Conservation (phyloP, 768 basidiomycete genomes). For the Dioszegia aurantiaca region DNA sequence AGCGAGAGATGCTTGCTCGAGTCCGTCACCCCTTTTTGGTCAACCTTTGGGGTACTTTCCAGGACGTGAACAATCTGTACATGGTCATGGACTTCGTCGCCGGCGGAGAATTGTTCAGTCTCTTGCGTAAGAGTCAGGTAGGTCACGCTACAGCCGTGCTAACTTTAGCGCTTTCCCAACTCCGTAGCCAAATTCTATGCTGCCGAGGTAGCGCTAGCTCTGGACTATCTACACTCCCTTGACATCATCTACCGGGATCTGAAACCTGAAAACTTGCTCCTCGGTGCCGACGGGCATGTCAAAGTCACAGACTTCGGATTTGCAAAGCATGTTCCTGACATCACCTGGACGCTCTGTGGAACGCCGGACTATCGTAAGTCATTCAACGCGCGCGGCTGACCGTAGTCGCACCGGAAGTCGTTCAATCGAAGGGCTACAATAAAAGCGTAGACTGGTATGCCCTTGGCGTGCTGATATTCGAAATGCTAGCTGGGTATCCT, state of each 20-base stretch:
- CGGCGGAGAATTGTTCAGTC: slow-evolving; percentile 64
- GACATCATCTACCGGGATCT: slow-evolving; percentile 55
- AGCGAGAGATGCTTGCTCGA: slow-evolving; percentile 53
- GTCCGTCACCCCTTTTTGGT: slow-evolving; percentile 65
- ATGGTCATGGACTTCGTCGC: slow-evolving; percentile 56
- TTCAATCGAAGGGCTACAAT: slow-evolving; percentile 54
- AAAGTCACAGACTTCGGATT: slow-evolving; percentile 97
- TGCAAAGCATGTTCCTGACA: slow-evolving; percentile 47
- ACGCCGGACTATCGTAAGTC: slow-evolving; percentile 54
- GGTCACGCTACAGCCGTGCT: slow-evolving; percentile 43
- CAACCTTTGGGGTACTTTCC: slow-evolving; percentile 82
- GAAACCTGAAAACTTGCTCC: slow-evolving; percentile 68
- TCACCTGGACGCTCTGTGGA: slow-evolving; percentile 54
- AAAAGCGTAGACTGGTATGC: slow-evolving; percentile 55
- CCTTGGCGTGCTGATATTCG: slow-evolving; percentile 53
- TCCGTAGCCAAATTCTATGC: slow-evolving; percentile 55
- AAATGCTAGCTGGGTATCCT: slow-evolving; percentile 55
- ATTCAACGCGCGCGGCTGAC: not conserved
- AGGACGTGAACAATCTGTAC: slow-evolving; percentile 53
- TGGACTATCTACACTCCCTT: slow-evolving; percentile 54
- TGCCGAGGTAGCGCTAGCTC: slow-evolving; percentile 53
- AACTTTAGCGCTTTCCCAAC: slow-evolving; percentile 52
- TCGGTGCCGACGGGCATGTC: slow-evolving; percentile 92
- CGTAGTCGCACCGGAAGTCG: slow-evolving; percentile 53
- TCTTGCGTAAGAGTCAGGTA: slow-evolving; percentile 84